A percentile compares a stretch with the other conserved stretches of the same genome.
phyloP scores from a whole-genome alignment of 2,329 filamentous ascomycete species.

The Lithohypha guttulata region DNA sequence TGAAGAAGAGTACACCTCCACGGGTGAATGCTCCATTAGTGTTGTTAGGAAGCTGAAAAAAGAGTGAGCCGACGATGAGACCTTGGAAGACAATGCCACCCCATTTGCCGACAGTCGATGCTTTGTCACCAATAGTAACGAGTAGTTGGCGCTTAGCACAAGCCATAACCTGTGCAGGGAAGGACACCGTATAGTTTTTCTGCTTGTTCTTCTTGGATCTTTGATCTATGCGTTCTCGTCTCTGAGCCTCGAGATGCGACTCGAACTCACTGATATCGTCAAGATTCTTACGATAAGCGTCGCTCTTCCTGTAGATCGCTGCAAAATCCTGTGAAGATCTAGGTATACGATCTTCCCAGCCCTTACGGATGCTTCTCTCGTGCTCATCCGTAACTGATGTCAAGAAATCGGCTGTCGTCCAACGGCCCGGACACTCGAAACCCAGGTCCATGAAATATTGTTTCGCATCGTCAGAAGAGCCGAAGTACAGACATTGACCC shows the following conservation, averaged over 20 bases:
- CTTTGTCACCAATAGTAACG: constrained; percentile 44
- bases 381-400: constrained; percentile 60
- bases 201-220: constrained; percentile 31
- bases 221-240: constrained; percentile 31
- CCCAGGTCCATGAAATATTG: constrained; percentile 61
- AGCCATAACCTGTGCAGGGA: constrained; percentile 40
- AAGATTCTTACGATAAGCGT: constrained; percentile 33
- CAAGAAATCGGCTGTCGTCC: constrained; percentile 66
- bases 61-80: constrained; percentile 40
- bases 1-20: constrained; percentile 52
- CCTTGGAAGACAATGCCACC: constrained; percentile 36
- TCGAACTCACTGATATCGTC: constrained; percentile 47
- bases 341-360: constrained; percentile 48
- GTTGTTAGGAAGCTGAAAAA: constrained; percentile 44
- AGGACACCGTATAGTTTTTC: constrained; percentile 44
- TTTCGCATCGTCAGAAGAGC: constrained; percentile 51
- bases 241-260: constrained; percentile 32
- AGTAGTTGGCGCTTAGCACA: constrained; percentile 46
- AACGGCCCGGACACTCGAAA: constrained; percentile 59
- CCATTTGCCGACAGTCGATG: constrained; percentile 43
- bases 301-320: constrained; percentile 39
- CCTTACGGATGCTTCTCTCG: constrained; percentile 46
- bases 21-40: constrained; percentile 47
- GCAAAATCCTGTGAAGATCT: constrained; percentile 47
- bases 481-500: constrained; percentile 64